Evolutionary conservation across 108 stramenopile species (phyloP), one percentile per base, ranked within the genome.

Genomic region (Pseudonitzschia multiseries): DNA sequence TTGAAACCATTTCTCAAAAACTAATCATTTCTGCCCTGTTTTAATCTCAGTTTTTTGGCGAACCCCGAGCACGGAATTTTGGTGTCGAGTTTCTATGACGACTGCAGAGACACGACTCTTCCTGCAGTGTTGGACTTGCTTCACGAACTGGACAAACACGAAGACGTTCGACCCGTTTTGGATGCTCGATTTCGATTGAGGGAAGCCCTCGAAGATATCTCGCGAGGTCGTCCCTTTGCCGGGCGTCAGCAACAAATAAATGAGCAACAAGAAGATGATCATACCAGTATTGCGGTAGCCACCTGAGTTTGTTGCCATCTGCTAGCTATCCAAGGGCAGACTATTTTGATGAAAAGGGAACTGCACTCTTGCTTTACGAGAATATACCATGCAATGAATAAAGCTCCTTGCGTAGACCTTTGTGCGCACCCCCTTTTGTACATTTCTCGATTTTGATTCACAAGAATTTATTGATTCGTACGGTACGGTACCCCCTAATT

Each of bases 11-110:
- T 56, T 56, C 17, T 26, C 54, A 24, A 36, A 36, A n/a, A n/a
- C n/a, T n/a, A n/a, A n/a, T 6, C 4, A 36, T 36, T 36, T 36
- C 36, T 36, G 36, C 36, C 6, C 36, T 36, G 36, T 36, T 56
- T 56, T 26, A 2, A 24, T 1, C 51, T 56, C 18, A 71, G 71
- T 46, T 71, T 97, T 77, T 63, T 96, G 61, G 86, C 93, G 24
- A 96, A 98, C 72, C 94, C 95, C 15, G 87, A 87, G 56, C 99
- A 99, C 83, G 99, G 99, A 61, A 96, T 99, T 74, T 95, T 99
- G 64, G 99, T 99, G 33, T 94, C 91, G 67, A 91, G 85, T 54
- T 99, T 98, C 87, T 99, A 96, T 74, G 95, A 98, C 48, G 98
- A 99, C 78, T 86, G 85, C 6, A 81, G 89, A 40, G 98, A 99